Base-by-base conservation (phyloP, 1,139 yeast species). In the Pichia sp. region DNA sequence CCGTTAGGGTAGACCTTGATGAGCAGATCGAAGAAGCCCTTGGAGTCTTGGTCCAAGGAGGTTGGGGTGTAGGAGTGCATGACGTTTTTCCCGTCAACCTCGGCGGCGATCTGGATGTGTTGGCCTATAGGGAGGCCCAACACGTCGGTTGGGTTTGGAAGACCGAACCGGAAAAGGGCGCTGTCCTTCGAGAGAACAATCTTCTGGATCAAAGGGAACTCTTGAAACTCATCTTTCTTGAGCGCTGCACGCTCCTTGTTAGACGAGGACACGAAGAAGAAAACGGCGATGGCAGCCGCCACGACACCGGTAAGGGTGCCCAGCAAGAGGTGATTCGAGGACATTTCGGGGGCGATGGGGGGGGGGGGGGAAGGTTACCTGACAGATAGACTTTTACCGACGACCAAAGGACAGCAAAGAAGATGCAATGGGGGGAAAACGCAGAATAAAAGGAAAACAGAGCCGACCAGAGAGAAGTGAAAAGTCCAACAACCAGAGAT, bases 91-190 rank as follows among this genome's bases (percentile, higher is more conserved):
- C 87, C 97, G 62, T 81, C 79, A 64, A 87, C 81, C 50, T 74
- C 76, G 47, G 96, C 93, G 40, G 85, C 82, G 64, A 89, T 83
- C 49, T 88, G 80, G 66, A 90, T 85, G 69, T 90, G 97, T 74
- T 93, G 98, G 54, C 99, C 99, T 67, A 90, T 87, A 54, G 98
- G 98, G 63, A 93, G 79, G 7, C 97, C 97, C 59, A 93, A 79
- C 51, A 83, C 76, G 69, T 88, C 95, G 51, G 82, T 77, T 43
- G 85, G 77, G 59, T 79, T 78, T 53, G 97, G 96, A 64, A 93
- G 80, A 3, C 88, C 92, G 67, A 93, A 90, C 67, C 95, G 80
- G 72, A 88, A 92, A 57, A 90, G 74, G 54, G 95, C 90, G 13
- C 96, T 79, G 71, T 92, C 90, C 70, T 88, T 95, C 43, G 90